Base-by-base conservation (phyloP, 2,329 filamentous ascomycete genomes). In the Tolypocladium inflatum region DNA sequence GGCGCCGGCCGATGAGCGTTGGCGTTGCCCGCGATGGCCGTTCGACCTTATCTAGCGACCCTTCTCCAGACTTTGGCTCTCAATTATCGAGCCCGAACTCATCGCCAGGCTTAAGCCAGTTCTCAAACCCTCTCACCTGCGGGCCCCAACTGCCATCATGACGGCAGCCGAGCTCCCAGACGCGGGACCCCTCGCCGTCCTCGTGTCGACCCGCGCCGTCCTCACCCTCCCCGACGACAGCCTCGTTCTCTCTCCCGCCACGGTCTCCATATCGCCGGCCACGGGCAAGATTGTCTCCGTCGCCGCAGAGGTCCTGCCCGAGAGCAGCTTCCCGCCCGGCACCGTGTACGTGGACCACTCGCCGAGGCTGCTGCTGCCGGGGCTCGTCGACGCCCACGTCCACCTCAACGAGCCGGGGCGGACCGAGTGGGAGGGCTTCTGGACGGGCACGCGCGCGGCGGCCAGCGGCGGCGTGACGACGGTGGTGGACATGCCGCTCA, bases 351-450 rank as follows among this genome's bases (percentile, higher is more conserved):
- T 84, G 64, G 87, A 99, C 77, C 86, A 96, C 75, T 90, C 89
- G 26, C 91, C 93, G 13, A 83, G 87, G 72, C 81, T 97, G 53
- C 78, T 99, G 43, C 80, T 97, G 39, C 94, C 94, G 0, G 94
- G 94, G 23, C 80, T 99, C 37, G 93, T 99, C 21, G 94, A 99
- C 71, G 93, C 94, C 41, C 94, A 99, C 72, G 94, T 99, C 42
- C 94, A 99, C 76, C 84, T 97, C 65, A 97, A 97, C 69, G 94
- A 99, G 76, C 94, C 94, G 0, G 94, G 94, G 48, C 84, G 94
- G 58, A 97, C 93, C 56, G 93, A 97, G 82, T 97, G 94, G 94
- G 94, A 99, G 71, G 94, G 94, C 13, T 99, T 99, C 78, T 89
- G 88, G 78, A 97, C 92, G 0, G 94, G 94, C 54, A 97, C 94